A percentile compares a stretch with the other conserved stretches of the same genome.
phyloP scores from a whole-genome alignment of 1,284 basidiomycete species.

The Puccinia hordei region DNA sequence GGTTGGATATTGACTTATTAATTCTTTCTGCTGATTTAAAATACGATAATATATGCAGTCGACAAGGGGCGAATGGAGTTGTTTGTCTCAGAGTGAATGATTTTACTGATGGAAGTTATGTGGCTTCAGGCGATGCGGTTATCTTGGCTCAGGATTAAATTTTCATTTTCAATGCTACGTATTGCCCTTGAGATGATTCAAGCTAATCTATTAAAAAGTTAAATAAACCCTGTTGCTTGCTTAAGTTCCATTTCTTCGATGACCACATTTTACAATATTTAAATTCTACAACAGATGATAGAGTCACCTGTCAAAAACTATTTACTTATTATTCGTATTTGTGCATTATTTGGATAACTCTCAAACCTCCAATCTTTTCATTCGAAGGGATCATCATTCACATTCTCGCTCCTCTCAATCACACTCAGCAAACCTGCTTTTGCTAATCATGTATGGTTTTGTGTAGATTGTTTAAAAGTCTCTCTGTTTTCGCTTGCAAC shows the following conservation, averaged over 20 bases:
- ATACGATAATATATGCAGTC: constrained; percentile 9
- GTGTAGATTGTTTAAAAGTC: background rate
- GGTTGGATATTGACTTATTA: background rate
- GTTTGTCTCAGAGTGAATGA: constrained; percentile 40
- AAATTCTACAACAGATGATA: background rate
- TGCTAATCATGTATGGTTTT: background rate
- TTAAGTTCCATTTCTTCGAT: background rate
- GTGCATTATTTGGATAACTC: background rate
- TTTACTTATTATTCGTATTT: background rate
- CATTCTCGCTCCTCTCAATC: background rate
- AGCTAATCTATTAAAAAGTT: background rate
- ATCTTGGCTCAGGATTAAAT: background rate
- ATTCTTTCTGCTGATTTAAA: background rate
- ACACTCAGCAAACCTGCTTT: background rate
- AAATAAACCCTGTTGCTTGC: background rate
- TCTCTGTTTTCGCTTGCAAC: background rate
- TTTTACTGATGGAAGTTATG: constrained; percentile 32
- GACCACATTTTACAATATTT: background rate
- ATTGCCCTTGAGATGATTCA: background rate
- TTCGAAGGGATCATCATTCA: background rate
- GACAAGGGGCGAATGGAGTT: constrained; percentile 39
- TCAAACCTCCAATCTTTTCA: background rate
- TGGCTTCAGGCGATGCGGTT: constrained; percentile 44
- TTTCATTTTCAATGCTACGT: background rate
- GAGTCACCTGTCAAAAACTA: background rate